Conservation (phyloP, 2,329 filamentous ascomycete genomes). For the Cladophialophora psammophila region DNA sequence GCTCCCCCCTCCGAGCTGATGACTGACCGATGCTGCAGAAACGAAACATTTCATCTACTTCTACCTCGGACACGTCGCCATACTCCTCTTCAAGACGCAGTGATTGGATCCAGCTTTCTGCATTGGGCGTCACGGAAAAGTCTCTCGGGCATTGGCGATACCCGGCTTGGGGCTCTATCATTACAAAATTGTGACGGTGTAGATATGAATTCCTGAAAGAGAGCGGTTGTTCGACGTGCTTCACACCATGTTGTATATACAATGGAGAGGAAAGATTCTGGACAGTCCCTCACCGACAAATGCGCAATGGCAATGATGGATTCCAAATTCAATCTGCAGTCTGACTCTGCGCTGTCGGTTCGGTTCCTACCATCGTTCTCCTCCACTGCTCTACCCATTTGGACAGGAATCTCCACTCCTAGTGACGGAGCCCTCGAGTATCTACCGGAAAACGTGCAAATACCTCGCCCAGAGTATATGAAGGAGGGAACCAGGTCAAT, state of each 20-base stretch:
- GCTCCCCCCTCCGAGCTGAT: not conserved
- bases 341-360: not conserved
- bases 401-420: not conserved
- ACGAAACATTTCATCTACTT: constrained; percentile 99
- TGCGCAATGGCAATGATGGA: not conserved
- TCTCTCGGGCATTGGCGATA: not conserved
- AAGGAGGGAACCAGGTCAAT: not conserved
- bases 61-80: constrained; percentile 97
- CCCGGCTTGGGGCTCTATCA: not conserved
- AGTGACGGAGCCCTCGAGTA: not conserved
- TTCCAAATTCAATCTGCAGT: not conserved
- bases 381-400: not conserved
- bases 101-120: constrained; percentile 48
- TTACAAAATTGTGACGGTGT: too few species aligned
- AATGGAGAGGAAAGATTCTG: not conserved
- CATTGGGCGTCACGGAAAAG: constrained; percentile 3
- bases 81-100: constrained; percentile 98
- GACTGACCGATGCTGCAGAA: constrained; percentile 63
- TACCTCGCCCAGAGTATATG: not conserved
- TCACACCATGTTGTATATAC: not conserved
- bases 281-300: not conserved
- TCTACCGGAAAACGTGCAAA: not conserved
- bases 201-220: too few species aligned
- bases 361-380: not conserved
- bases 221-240: too few species aligned